Conservation (phyloP, 768 basidiomycete genomes). For the Boletus subparvulus region DNA sequence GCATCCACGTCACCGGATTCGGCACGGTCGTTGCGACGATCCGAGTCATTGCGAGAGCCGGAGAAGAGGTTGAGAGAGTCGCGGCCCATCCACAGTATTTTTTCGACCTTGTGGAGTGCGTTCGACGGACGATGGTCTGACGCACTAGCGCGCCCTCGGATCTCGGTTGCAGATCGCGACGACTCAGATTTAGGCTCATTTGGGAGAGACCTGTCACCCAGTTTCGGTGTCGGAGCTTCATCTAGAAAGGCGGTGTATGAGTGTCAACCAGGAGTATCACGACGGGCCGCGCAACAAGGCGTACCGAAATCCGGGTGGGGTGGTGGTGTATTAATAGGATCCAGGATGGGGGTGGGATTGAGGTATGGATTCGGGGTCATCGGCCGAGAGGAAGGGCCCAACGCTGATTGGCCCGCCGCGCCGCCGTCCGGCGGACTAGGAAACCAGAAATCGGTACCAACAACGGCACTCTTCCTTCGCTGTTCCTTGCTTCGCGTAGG, state of each 20-base stretch:
- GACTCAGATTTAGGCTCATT: neutral
- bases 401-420: neutral
- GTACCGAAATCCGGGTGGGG: slow-evolving; percentile 14
- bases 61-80: slow-evolving; percentile 32
- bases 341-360: slow-evolving; percentile 35
- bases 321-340: slow-evolving; percentile 3
- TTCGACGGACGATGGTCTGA: slow-evolving; percentile 24
- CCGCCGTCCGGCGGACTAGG: neutral
- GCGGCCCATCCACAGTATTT: slow-evolving; percentile 32
- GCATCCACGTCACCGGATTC: slow-evolving; percentile 20
- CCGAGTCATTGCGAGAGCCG: slow-evolving; percentile 4
- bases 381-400: slow-evolving; percentile 17
- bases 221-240: slow-evolving; percentile 12
- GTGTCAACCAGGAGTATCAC: neutral
- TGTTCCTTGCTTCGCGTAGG: slow-evolving; percentile 21
- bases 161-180: slow-evolving; percentile 8
- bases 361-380: slow-evolving; percentile 36
- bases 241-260: slow-evolving; percentile 12
- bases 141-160: neutral
- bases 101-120: slow-evolving; percentile 35
- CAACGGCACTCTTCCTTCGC: slow-evolving; percentile 9
- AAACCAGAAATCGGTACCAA: slow-evolving; percentile 25
- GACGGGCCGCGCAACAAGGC: neutral
- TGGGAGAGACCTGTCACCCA: neutral
- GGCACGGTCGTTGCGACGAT: slow-evolving; percentile 15